phyloP scores from a whole-genome alignment of 2,329 filamentous ascomycete species.

The Lojkania enalia region DNA sequence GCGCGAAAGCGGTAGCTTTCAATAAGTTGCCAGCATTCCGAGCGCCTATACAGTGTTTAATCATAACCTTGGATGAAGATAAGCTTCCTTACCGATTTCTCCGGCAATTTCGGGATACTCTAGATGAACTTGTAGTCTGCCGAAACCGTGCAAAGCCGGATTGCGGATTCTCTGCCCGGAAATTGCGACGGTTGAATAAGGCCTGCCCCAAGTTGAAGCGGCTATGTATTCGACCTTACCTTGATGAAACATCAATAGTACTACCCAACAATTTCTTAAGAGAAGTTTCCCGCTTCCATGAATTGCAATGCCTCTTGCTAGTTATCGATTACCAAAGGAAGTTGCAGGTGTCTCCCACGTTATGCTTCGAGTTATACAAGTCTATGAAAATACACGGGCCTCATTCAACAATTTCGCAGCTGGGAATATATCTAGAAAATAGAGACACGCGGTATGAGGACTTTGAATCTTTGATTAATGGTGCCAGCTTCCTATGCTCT shows the following conservation, averaged over 20 bases:
- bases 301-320: not conserved
- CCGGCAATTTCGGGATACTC: not conserved
- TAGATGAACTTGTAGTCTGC: not conserved
- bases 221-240: slow-evolving; percentile 1
- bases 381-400: not conserved
- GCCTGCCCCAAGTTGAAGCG: not conserved
- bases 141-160: not conserved
- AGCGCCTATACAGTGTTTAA: not conserved
- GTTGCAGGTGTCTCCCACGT: not conserved
- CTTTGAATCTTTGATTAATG: not conserved
- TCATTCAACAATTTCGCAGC: not conserved
- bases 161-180: not conserved
- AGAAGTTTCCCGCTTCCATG: not conserved
- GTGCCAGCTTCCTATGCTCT: not conserved
- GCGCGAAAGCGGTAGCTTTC: not conserved
- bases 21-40: not conserved
- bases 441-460: not conserved
- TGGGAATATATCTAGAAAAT: not conserved
- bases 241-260: not conserved
- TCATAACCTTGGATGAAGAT: not conserved
- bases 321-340: not conserved
- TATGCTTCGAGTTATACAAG: not conserved
- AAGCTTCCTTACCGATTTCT: not conserved
- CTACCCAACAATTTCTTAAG: not conserved
- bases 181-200: not conserved